Evolutionary conservation across 169 alveolate species (phyloP), one percentile per base, ranked within the genome.

Genomic region (Babesia caballi): DNA sequence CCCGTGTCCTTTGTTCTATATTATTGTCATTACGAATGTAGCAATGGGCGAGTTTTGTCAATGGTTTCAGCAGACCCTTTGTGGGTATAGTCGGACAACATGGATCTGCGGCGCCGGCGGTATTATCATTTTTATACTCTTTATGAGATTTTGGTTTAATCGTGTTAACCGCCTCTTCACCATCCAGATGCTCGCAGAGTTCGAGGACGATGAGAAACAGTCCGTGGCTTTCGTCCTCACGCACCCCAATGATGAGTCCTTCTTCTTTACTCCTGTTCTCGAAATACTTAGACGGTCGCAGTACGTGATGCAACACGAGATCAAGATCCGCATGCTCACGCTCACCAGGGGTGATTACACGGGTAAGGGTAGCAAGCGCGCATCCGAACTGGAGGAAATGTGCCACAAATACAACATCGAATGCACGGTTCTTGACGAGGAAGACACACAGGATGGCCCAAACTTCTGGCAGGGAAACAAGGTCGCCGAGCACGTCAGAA

Each of bases 201-300:
- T 56, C 28, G 47, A 56, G 30, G 27, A 35, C 38, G 66, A 56
- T 49, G 50, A 30, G 14, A 14, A 30, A 2, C 44, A 23, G 33
- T 19, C 59, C 14, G 41, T 81, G 33, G 70, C 63, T 11, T 56
- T 94, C 50, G 85, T 95, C 4, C 85, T 92, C 35, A 96, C 97
- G 9, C 98, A 95, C 70, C 98, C 97, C 23, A 97, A 94, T 81
- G 98, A 95, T 78, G 98, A 95, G 82, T 83, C 93, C 19, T 93
- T 94, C 97, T 95, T 92, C 84, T 93, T 94, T 71, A 73, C 89
- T 30, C 98, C 98, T 4, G 86, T 96, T 19, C 89, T 94, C 38
- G 49, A 72, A 49, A 51, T 80, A 8, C 66, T 42, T 30, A 63
- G 30, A 53, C 57, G 35, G 15, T 23, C 57, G 7, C 46, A 61